Percentiles rank a stretch among this genome's conserved stretches.
Conservation (phyloP, 148 eudicot species). For the Suaeda aralocaspica region DNA sequence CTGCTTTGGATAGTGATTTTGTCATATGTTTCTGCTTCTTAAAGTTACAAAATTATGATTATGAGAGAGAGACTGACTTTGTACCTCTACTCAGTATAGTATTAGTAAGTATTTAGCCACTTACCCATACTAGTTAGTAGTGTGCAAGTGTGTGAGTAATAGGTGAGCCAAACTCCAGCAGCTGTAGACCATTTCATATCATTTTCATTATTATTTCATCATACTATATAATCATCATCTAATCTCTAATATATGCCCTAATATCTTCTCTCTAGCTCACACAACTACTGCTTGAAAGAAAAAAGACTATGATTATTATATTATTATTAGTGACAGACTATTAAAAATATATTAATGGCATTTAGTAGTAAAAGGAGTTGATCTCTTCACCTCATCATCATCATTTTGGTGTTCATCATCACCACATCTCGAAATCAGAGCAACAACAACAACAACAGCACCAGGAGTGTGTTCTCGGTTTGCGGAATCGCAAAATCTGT, state of each 20-base stretch:
- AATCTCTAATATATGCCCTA: constrained; percentile 26
- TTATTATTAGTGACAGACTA: too few relatives aligned
- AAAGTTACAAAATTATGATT: constrained; percentile 33
- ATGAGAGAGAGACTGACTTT: constrained; percentile 26
- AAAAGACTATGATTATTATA: too few relatives aligned
- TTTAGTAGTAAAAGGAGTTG: constrained; percentile 28
- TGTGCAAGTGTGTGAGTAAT: constrained; percentile 21
- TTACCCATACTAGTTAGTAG: constrained; percentile 4
- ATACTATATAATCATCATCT: not conserved
- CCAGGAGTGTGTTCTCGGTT: constrained; percentile 33
- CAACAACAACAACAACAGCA: too few relatives aligned
- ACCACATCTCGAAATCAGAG: constrained; percentile 20
- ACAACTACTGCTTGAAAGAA: not conserved
- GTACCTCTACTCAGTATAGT: too few relatives aligned
- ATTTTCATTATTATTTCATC: not conserved
- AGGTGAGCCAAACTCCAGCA: constrained; percentile 19
- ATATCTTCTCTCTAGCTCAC: constrained; percentile 21
- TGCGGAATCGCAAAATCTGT: constrained; percentile 37
- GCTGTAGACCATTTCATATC: constrained; percentile 28
- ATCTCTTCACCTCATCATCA: constrained; percentile 17
- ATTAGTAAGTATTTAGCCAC: constrained; percentile 16
- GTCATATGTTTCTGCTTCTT: constrained; percentile 49
- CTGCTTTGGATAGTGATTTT: constrained; percentile 37
- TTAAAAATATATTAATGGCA: constrained; percentile 30
- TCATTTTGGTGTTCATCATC: constrained; percentile 15